Base-by-base conservation (phyloP, 495 filamentous ascomycete species). In the Cladorrhinum samala region DNA sequence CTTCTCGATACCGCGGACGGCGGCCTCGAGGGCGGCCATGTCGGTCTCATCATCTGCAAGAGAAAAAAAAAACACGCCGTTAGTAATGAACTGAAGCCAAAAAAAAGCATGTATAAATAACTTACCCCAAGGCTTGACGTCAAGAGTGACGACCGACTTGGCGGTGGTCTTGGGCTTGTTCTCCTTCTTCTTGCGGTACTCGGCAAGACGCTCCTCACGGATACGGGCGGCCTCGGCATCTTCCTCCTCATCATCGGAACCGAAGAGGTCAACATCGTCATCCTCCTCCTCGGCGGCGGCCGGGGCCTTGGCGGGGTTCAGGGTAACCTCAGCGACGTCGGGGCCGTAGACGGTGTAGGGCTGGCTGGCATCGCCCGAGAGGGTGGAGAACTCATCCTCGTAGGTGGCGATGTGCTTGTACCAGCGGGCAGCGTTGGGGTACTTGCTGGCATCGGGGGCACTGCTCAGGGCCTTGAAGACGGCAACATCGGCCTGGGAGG, bases 61-160 rank as follows among this genome's bases (percentile, higher is more conserved):
- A n/a, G 9, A 27, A 17, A 24, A 14, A n/a, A n/a, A n/a, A n/a
- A n/a, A n/a, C n/a, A n/a, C n/a, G n/a, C 23, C 21, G 40, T 42
- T 16, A 40, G 39, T 25, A 23, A 14, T 25, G 1, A 4, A 17
- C 7, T 27, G 8, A 23, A 3, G 21, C 52, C 19, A 42, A 49
- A 24, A 16, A 52, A 18, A 49, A n/a, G 13, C 7, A 21, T 9
- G 25, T 3, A 7, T 41, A 3, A 7, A 36, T 33, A 58, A 81
- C 86, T 62, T 85, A 95, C 94, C 93, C 93, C 93, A 98, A 55
- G 93, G 94, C 82, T 98, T 98, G 54, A 98, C 89, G 62, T 96
- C 92, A 55, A 98, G 59, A 41, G 89, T 97, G 62, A 97, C 92
- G 48, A 96, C 73, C 37, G 91, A 95, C 83, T 98, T 98, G 61